Evolutionary conservation across 257 asterid genomes (phyloP).

Genomic region (Nicotiana tabacum): DNA sequence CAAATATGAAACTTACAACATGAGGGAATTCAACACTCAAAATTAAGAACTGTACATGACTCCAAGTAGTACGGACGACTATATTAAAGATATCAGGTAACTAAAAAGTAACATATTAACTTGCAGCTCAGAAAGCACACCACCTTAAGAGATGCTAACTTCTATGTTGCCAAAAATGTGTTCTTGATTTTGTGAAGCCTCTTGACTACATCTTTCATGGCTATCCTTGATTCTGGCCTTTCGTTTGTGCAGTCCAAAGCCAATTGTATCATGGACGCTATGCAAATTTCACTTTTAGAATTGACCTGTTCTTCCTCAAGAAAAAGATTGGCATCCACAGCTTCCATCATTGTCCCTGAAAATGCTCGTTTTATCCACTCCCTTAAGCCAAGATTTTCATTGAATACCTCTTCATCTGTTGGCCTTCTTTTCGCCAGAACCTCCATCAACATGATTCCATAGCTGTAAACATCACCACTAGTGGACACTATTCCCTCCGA

Average conservation of each 20-base stretch:
- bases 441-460: conserved; percentile 29
- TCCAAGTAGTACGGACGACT: background rate
- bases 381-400: conserved; percentile 16
- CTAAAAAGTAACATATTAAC: background rate
- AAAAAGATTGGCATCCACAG: background rate
- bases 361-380: conserved; percentile 23
- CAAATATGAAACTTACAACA: background rate
- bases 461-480: conserved; percentile 28
- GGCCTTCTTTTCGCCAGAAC: conserved; percentile 26
- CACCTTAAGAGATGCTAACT: background rate
- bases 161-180: background rate
- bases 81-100: background rate
- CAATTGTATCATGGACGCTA: background rate
- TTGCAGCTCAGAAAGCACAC: background rate
- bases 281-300: background rate
- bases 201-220: conserved; percentile 7
- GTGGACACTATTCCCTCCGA: conserved; percentile 30
- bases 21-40: background rate
- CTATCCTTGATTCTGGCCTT: background rate
- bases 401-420: conserved; percentile 17
- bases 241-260: conserved; percentile 5
- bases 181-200: background rate
- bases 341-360: background rate
- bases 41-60: background rate
- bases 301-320: background rate